Evolutionary conservation across 2,329 filamentous ascomycete genomes (phyloP), one percentile per base, ranked within the genome.

Genomic region (Epichloe uncinata): DNA sequence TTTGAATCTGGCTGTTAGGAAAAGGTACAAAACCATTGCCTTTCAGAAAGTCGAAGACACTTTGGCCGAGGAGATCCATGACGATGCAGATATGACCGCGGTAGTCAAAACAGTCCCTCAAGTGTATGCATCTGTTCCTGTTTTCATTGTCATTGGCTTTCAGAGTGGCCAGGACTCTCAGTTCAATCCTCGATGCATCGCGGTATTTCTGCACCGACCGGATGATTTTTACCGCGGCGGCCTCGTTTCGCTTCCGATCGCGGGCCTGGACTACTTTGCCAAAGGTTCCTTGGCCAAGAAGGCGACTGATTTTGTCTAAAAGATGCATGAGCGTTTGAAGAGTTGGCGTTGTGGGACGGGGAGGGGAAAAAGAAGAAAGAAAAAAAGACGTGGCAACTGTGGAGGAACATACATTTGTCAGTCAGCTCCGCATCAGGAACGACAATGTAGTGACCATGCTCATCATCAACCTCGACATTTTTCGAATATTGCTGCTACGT

Each of bases 11-110:
- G 57, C 90, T 96, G 73, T 94, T 97, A 12, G 93, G 93, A 62
- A 98, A 98, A 0, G 93, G 93, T 16, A 95, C 89, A 63, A 98
- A 98, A 56, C 81, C 79, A 63, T 97, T 97, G 61, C 84, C 83
- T 71, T 98, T 98, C 45, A 98, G 75, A 59, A 98, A 98, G 69
- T 98, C 93, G 64, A 98, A 98, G 48, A 98, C 91, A 60, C 91
- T 97, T 63, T 96, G 91, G 45, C 91, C 91, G 34, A 97, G 78
- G 3, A 84, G 68, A 56, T 84, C 79, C 79, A 82, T 84, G 49
- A 84, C 80, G 52, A 84, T 84, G 74, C 93, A 98, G 58, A 98
- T 97, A 63, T 98, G 93, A 51, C 94, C 93, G 45, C 90, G 81
- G 70, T 87, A 98, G 68, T 98, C 93, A 69, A 98, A 98, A 66